Evolutionary conservation across 495 filamentous ascomycete species (phyloP), one percentile per base, ranked within the genome.

Genomic region (Parathielavia hyrcaniae): DNA sequence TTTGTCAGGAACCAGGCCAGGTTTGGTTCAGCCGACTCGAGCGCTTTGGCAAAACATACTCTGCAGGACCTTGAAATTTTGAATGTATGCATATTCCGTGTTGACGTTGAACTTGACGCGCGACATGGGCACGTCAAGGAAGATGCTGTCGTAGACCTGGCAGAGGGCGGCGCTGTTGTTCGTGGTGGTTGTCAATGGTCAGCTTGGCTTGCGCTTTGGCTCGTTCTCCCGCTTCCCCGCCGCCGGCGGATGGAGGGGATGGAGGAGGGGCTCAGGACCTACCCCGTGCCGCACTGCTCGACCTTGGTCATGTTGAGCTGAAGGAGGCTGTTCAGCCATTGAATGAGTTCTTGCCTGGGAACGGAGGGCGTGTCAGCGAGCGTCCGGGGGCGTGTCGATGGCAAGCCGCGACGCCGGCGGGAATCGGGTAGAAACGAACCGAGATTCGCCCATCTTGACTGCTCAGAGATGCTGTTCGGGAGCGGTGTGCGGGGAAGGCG

Each of bases 281-380:
- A 98, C 93, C 93, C 93, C 64, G 93, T 97, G 65, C 93, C 93
- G 74, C 93, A 97, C 80, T 98, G 95, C 75, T 98, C 93, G 70
- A 98, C 87, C 75, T 96, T 97, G 69, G 92, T 97, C 57, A 98
- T 83, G 76, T 97, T 97, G 63, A 97, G 83, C 78, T 95, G 89
- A 55, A 98, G 84, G 52, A 97, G 89, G 80, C 87, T 90, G 81
- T 98, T 98, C 65, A 98, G 76, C 93, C 93, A 98, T 75, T 86
- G 84, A 59, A 98, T 81, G 59, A 98, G 84, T 76, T 98, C 93
- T 75, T 98, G 93, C 79, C 93, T 98, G 67, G 32, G 20, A 23
- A 17, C 19, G 38, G 26, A 16, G 4, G 13, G 16, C 2, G 6
- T 50, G 58, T 70, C 55, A 64, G 68, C 58, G 35, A 9, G 43